phyloP scores from a whole-genome alignment of 768 basidiomycete species.

The Boletus bicolor region DNA sequence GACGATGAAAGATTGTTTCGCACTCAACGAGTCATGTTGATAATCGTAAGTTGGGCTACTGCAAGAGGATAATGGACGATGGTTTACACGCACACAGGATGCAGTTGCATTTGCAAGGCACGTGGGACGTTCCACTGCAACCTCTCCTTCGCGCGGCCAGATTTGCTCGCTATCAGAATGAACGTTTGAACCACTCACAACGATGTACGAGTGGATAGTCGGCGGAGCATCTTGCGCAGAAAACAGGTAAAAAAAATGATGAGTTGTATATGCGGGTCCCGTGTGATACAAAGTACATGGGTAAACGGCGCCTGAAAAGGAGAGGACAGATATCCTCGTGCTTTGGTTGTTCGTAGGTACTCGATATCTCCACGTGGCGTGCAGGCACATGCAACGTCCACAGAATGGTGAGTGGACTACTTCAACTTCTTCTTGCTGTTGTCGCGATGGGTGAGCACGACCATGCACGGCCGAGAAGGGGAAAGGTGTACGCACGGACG shows the following conservation, averaged over 20 bases:
- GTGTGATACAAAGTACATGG: conserved; percentile 23
- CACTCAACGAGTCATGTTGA: neutral
- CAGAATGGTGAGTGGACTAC: conserved; percentile 44
- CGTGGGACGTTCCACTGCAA: neutral
- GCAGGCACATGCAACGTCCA: neutral
- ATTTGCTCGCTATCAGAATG: neutral
- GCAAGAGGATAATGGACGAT: neutral
- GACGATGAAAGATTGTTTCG: neutral
- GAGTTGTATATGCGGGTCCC: conserved; percentile 18
- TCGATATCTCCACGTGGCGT: conserved; percentile 6
- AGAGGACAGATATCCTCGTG: neutral
- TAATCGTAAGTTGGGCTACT: too few species aligned
- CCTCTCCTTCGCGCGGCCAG: neutral
- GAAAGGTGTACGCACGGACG: conserved; percentile 63
- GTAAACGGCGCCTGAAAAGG: neutral
- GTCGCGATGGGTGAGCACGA: neutral
- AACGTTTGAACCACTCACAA: neutral
- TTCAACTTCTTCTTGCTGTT: conserved; percentile 93
- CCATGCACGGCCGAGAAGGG: neutral
- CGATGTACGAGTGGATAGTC: too few species aligned
- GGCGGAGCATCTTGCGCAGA: neutral
- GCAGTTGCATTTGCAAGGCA: neutral
- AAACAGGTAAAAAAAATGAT: conserved; percentile 1
- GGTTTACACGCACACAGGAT: neutral
- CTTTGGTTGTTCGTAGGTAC: conserved; percentile 12